phyloP scores from a whole-genome alignment of 352 stramenopile species.

The Globisporangium ultimum region DNA sequence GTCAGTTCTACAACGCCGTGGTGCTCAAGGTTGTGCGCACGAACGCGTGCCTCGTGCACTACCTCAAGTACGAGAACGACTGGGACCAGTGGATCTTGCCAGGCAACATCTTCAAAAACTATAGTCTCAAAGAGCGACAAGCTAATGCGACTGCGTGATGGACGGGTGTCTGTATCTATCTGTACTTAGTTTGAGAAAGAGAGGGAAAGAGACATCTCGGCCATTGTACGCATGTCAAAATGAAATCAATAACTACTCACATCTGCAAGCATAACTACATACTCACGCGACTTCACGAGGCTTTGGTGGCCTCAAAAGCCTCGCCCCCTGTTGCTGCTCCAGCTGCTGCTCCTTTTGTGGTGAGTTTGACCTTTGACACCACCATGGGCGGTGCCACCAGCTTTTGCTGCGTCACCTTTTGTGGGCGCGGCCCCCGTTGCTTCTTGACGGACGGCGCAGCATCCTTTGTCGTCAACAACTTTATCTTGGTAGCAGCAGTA shows the following conservation, averaged over 20 bases:
- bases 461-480: conserved; percentile 9
- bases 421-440: not conserved
- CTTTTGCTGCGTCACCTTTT: conserved; percentile 1
- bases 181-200: not conserved
- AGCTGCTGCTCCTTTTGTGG: not conserved
- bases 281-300: not conserved
- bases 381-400: not conserved
- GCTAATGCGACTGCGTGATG: not conserved
- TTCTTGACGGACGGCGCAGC: not conserved
- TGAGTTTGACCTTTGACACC: not conserved
- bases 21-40: conserved; percentile 78
- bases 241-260: not conserved
- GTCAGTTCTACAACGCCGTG: conserved; percentile 72
- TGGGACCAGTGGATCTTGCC: conserved; percentile 83
- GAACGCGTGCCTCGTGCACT: conserved; percentile 77
- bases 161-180: not conserved
- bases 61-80: conserved; percentile 82
- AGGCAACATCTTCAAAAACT: conserved; percentile 80
- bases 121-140: conserved; percentile 18
- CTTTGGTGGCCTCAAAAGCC: not conserved
- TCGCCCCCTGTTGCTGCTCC: not conserved
- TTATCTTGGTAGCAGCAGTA: not conserved
- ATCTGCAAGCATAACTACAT: no score
- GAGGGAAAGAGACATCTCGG: not conserved
- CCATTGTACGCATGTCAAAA: not conserved